A percentile compares a stretch with the other conserved stretches of the same genome.
Evolutionary conservation across 257 asterid genomes (phyloP).

Genomic region (Solanum chmielewskii): DNA sequence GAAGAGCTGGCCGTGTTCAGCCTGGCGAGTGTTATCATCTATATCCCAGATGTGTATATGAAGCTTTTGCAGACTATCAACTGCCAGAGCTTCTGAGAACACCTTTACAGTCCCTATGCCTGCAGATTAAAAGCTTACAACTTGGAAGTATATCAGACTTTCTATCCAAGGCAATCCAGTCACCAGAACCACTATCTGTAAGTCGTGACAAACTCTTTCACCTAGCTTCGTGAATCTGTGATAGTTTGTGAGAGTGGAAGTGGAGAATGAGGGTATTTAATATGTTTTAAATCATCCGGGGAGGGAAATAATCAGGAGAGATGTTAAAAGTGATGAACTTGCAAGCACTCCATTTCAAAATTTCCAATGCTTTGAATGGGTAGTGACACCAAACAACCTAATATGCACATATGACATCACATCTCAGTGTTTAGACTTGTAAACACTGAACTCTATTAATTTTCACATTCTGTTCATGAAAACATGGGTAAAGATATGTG

Average conservation of each 20-base stretch:
- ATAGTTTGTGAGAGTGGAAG: background rate
- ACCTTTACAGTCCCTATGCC: constrained; percentile 87
- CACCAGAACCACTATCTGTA: constrained; percentile 86
- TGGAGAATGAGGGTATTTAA: background rate
- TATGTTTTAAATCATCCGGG: background rate
- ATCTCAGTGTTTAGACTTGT: background rate
- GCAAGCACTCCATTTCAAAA: background rate
- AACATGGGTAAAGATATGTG: background rate
- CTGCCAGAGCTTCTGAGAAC: constrained; percentile 95
- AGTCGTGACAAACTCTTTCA: constrained; percentile 13
- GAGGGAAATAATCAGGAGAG: background rate
- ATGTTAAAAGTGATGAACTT: background rate
- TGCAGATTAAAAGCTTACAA: constrained; percentile 89
- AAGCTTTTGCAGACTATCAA: constrained; percentile 87
- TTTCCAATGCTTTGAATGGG: background rate
- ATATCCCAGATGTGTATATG: constrained; percentile 79
- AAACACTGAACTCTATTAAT: background rate
- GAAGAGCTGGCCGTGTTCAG: constrained; percentile 99
- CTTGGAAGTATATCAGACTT: constrained; percentile 86
- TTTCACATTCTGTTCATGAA: background rate
- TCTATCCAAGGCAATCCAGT: constrained; percentile 79
- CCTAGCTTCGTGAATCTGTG: background rate
- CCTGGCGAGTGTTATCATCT: constrained; percentile 97
- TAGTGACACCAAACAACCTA: background rate
- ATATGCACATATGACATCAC: background rate